Conservation (phyloP, 2,329 filamentous ascomycete species). For the Fusarium oxysporum region DNA sequence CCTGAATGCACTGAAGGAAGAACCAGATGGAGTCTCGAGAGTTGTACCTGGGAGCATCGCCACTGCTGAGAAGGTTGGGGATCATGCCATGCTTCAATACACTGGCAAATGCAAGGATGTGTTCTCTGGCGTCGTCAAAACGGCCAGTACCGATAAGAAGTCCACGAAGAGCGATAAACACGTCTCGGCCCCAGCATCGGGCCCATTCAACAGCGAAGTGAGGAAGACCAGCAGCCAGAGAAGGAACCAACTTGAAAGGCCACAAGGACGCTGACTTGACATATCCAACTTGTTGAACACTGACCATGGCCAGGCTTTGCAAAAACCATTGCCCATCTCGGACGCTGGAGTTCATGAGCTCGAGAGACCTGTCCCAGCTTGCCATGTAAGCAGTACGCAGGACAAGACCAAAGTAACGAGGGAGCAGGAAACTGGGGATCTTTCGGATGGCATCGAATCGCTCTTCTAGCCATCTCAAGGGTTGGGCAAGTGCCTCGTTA, state of each 20-base stretch:
- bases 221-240: slow-evolving; percentile 89
- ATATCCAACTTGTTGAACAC: slow-evolving; percentile 88
- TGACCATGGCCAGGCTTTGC: slow-evolving; percentile 89
- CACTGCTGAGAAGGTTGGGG: slow-evolving; percentile 89
- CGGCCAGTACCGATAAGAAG: slow-evolving; percentile 92
- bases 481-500: slow-evolving; percentile 71
- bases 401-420: slow-evolving; percentile 91
- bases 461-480: slow-evolving; percentile 82
- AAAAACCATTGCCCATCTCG: slow-evolving; percentile 88
- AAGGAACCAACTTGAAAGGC: slow-evolving; percentile 85
- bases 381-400: slow-evolving; percentile 89
- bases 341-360: slow-evolving; percentile 82
- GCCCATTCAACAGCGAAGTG: slow-evolving; percentile 97
- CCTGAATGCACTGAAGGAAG: slow-evolving; percentile 94
- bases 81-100: slow-evolving; percentile 99
- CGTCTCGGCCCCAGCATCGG: slow-evolving; percentile 95
- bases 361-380: slow-evolving; percentile 80
- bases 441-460: slow-evolving; percentile 87
- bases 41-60: slow-evolving; percentile 90
- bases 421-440: slow-evolving; percentile 89
- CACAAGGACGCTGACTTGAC: slow-evolving; percentile 92
- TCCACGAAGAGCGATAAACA: slow-evolving; percentile 94
- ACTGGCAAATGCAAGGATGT: slow-evolving; percentile 93
- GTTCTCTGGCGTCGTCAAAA: slow-evolving; percentile 89
- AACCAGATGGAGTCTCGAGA: slow-evolving; percentile 98